Conservation (phyloP, 805 yeast species). For the Barnettozyma pratensis region DNA sequence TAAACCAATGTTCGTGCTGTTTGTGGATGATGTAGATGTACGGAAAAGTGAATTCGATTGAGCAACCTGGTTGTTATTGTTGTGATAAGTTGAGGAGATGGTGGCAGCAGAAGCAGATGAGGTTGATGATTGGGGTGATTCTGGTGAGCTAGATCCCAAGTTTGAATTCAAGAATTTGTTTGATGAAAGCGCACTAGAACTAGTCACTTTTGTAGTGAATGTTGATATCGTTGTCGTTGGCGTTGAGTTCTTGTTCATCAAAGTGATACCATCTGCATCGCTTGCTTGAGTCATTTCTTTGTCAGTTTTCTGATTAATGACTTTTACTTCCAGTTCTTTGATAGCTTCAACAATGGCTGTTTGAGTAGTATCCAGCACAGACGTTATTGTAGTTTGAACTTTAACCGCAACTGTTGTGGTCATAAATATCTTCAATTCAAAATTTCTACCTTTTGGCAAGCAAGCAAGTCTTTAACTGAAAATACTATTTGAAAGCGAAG, state of each 20-base stretch:
- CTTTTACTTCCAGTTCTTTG: slow-evolving; percentile 3
- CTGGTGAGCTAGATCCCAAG: too few relatives aligned
- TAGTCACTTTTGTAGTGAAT: slow-evolving; percentile 4
- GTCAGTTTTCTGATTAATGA: not conserved
- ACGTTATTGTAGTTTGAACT: slow-evolving; percentile 2
- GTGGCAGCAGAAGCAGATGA: not conserved
- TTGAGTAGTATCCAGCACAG: slow-evolving; percentile 3
- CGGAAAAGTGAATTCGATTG: not conserved
- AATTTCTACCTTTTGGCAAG: too few relatives aligned
- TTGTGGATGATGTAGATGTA: not conserved
- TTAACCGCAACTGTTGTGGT: slow-evolving; percentile 6
- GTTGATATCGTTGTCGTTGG: slow-evolving; percentile 5
- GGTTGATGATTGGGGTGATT: not conserved
- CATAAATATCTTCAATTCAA: not conserved
- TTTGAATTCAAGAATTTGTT: too few relatives aligned
- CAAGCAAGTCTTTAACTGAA: too few relatives aligned
- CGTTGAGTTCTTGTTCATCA: not conserved
- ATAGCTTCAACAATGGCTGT: slow-evolving; percentile 11
- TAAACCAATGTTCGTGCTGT: slow-evolving; percentile 14
- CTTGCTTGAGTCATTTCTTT: not conserved
- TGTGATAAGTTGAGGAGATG: not conserved
- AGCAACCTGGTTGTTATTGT: not conserved
- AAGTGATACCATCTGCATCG: not conserved
- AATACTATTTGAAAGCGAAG: too few relatives aligned
- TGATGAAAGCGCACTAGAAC: not conserved